These are phyloP conservation scores for Chlorencoelia australis DNA, from an alignment of 2,329 filamentous ascomycete species.

Conservation along the genomic window DNA sequence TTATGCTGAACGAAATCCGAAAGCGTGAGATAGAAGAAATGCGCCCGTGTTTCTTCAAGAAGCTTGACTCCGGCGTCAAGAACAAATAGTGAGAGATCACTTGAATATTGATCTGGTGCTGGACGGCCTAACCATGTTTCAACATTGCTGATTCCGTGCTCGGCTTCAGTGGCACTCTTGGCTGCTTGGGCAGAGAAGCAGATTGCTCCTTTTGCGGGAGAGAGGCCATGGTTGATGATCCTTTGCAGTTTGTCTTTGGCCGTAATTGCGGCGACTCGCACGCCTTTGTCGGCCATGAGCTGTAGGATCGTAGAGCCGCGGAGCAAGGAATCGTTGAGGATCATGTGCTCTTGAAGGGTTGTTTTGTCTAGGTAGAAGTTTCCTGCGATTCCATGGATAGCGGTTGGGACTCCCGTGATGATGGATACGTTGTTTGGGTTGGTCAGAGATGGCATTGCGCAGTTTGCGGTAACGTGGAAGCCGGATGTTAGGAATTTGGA, in stretches of 20 bases:
- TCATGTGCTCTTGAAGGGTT: slow-evolving; percentile 32
- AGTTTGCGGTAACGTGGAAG: slow-evolving; percentile 31
- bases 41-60: slow-evolving; percentile 30
- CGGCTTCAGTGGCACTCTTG: slow-evolving; percentile 22
- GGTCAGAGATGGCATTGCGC: slow-evolving; percentile 35
- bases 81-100: slow-evolving; percentile 34
- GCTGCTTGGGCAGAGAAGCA: slow-evolving; percentile 32
- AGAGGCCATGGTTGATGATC: slow-evolving; percentile 31
- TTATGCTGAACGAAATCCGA: slow-evolving; percentile 38
- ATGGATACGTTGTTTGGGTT: slow-evolving; percentile 37
- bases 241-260: slow-evolving; percentile 36
- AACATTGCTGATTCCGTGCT: slow-evolving; percentile 29
- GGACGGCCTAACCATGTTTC: slow-evolving; percentile 30
- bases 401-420: slow-evolving; percentile 32
- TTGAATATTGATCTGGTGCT: slow-evolving; percentile 33
- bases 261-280: slow-evolving; percentile 34
- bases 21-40: slow-evolving; percentile 34
- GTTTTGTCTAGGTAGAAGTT: slow-evolving; percentile 34
- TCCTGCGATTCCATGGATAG: slow-evolving; percentile 33
- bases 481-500: slow-evolving; percentile 25
- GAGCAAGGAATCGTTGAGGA: slow-evolving; percentile 32
- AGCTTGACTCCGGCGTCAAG: slow-evolving; percentile 35
- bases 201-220: slow-evolving; percentile 26
- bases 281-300: slow-evolving; percentile 30
- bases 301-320: slow-evolving; percentile 33